Evolutionary conservation across 176 grass and related monocot genomes (phyloP), one percentile per base, ranked within the genome.

Genomic region (Tuctoria greenei): DNA sequence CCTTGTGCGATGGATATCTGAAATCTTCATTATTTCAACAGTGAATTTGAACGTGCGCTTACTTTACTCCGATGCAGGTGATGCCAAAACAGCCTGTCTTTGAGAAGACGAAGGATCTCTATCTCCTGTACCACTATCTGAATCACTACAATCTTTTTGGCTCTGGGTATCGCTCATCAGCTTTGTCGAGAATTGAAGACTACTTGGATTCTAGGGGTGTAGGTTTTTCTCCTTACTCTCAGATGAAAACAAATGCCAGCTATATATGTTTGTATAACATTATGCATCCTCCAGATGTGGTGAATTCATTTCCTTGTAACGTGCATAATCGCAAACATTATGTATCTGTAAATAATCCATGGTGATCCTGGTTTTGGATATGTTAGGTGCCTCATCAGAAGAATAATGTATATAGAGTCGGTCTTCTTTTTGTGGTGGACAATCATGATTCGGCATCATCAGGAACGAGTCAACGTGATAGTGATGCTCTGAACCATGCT

Each of bases 81-180:
- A 88, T 97, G 80, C 85, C 87, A 1, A 97, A 90, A 62, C 90
- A 88, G 17, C 82, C 80, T 41, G 85, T 87, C 10, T 93, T 90
- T 72, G 93, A 93, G 71, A 90, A 86, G 41, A 88, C 85, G 64
- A 86, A 69, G 80, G 85, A 88, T 70, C 66, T 97, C 14, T 93
- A 93, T 71, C 82, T 88, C 40, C 74, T 97, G 1, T 91, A 89
- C 69, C 94, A 98, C 68, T 98, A 94, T 80, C 68, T 90, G 64
- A 98, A 86, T 75, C 95, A 94, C 71, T 93, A 92, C 74, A 98
- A 94, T 69, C 79, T 98, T 70, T 98, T 94, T 47, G 87, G 91
- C 10, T 92, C 88, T 13, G 88, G 86, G 36, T 97, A 89, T 57
- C 77, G 91, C 13, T 93, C 91, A 0, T 85, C 86, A 1, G 83